These are phyloP conservation scores for Beta lomatogona DNA, from an alignment of 179 eudicot genomes.

Conservation along the genomic window DNA sequence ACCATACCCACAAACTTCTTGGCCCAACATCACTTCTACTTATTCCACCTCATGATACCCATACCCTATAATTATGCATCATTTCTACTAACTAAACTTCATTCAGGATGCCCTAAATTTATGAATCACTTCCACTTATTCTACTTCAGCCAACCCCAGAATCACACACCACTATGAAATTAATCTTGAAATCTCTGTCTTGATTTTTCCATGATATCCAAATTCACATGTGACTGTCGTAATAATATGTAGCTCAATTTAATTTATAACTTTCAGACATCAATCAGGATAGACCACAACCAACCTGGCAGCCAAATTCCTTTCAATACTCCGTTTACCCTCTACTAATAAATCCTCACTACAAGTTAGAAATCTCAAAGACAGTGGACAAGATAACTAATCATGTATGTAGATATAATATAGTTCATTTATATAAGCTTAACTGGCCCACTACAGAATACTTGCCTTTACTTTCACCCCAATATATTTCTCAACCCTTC, in stretches of 20 bases:
- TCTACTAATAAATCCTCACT: background rate
- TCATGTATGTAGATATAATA: background rate
- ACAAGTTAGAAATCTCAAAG: background rate
- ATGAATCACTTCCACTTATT: no score
- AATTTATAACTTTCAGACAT: background rate
- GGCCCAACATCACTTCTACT: background rate
- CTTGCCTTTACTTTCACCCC: constrained; percentile 99
- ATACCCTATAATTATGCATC: background rate
- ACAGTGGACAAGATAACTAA: background rate
- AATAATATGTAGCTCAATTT: no score
- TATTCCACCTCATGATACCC: background rate
- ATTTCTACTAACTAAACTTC: background rate
- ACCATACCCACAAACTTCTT: background rate
- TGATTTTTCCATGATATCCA: background rate
- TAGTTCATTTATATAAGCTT: background rate
- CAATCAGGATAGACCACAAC: background rate
- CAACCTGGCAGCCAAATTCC: background rate
- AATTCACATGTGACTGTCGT: background rate
- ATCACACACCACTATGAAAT: background rate
- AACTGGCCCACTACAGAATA: constrained; percentile 1
- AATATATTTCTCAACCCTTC: constrained; percentile 93
- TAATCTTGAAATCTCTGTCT: background rate
- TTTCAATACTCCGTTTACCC: background rate
- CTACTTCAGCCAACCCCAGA: no score
- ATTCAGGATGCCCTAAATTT: no score